phyloP scores from a whole-genome alignment of 2,329 filamentous ascomycete genomes.

The Trichoderma citrinoviride region DNA sequence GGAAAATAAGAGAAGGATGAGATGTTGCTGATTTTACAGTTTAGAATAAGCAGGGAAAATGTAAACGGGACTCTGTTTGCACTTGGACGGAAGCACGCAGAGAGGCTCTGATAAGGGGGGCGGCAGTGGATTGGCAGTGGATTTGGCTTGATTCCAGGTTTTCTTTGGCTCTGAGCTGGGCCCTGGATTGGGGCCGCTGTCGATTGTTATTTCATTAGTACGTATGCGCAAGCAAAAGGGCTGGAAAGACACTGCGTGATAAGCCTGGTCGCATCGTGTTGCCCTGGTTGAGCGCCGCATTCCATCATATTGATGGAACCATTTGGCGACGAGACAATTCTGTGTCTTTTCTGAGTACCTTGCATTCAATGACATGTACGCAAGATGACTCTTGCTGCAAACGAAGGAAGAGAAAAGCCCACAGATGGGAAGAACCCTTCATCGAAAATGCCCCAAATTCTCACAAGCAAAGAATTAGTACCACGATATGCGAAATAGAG shows the following conservation, averaged over 20 bases:
- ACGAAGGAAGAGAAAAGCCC: no score
- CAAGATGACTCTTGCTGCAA: no score
- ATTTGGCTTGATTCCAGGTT: neutral
- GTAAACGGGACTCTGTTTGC: neutral
- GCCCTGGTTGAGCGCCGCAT: neutral
- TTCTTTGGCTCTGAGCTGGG: no score
- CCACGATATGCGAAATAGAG: neutral
- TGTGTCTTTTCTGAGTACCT: neutral
- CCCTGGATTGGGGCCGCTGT: neutral
- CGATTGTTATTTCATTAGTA: conserved; percentile 6
- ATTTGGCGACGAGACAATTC: conserved; percentile 6
- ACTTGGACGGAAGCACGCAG: neutral
- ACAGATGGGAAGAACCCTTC: no score
- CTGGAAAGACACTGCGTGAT: no score
- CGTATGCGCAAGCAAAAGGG: neutral
- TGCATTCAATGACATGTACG: no score
- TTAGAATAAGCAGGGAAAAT: neutral
- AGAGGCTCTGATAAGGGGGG: conserved; percentile 19
- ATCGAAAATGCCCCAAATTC: neutral
- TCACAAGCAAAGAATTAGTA: neutral
- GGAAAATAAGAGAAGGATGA: no score
- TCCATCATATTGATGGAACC: neutral
- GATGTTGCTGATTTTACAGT: neutral
- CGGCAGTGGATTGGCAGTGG: conserved; percentile 2
- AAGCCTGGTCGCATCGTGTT: neutral